Percentiles rank a stretch among this genome's conserved stretches.
Evolutionary conservation across 768 basidiomycete genomes (phyloP).

Genomic region (Jaapia argillacea): DNA sequence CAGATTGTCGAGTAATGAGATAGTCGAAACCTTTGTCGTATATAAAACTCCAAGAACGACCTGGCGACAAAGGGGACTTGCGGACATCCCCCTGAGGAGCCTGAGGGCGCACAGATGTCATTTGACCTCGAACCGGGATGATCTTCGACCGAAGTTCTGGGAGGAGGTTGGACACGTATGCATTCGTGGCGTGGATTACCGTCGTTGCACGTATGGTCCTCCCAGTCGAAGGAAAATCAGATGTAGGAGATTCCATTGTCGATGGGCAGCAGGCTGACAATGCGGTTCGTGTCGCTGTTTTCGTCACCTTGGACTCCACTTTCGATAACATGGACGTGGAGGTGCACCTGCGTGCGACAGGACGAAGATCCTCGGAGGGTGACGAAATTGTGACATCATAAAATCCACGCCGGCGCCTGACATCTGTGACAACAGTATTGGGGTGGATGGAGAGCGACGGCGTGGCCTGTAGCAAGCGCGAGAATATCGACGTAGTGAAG

Average conservation of each 20-base stretch:
- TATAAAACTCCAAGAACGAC: background rate
- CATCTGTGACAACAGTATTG: background rate
- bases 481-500: constrained; percentile 49
- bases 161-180: constrained; percentile 66
- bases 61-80: constrained; percentile 5
- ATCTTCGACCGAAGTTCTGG: constrained; percentile 51
- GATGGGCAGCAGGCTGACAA: constrained; percentile 27
- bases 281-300: constrained; percentile 65
- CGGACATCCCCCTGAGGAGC: constrained; percentile 28
- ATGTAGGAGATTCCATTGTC: constrained; percentile 28
- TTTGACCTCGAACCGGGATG: constrained; percentile 45
- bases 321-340: too few relatives aligned
- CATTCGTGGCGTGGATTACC: constrained; percentile 81
- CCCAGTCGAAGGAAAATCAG: constrained; percentile 48
- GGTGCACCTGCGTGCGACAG: too few relatives aligned
- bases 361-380: background rate
- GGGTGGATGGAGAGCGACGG: background rate
- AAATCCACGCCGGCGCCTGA: background rate
- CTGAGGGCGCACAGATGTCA: constrained; percentile 46
- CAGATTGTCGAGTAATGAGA: constrained; percentile 47
- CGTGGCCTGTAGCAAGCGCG: constrained; percentile 26
- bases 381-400: background rate
- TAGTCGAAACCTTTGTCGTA: constrained; percentile 40
- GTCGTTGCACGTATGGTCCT: constrained; percentile 49
- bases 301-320: too few relatives aligned